Evolutionary conservation across 805 yeast genomes (phyloP), one percentile per base, ranked within the genome.

Genomic region (Scheffersomyces lignosus): DNA sequence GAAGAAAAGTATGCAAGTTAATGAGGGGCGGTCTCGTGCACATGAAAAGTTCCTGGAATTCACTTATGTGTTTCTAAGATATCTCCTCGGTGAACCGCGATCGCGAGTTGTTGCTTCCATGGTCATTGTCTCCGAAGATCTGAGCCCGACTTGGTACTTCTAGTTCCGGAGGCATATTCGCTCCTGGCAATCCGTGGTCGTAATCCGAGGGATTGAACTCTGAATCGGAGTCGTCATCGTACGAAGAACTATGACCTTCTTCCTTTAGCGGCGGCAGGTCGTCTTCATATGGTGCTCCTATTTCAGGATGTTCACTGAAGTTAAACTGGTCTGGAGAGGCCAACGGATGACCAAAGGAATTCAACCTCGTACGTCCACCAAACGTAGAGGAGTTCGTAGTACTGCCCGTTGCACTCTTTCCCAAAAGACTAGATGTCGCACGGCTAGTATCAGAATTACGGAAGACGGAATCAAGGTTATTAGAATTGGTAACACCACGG

Each of bases 401-500:
- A 22, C 43, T 38, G 15, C 34, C 40, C 27, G 29, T 28, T 4
- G 23, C 44, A 5, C 34, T 34, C 14, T 32, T 37, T 12, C 34
- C 18, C 5, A 36, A 17, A 23, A 29, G 24, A 27, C 32, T 38
- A 13, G 22, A 15, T 10, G 16, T 15, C 7, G 9, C 22, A 18
- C 34, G 27, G 23, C 33, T 38, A 18, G 42, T 44, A 15, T 39
- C 29, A 18, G 37, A 37, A 18, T 29, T 29, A n/a, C 42, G 17
- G 55, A 69, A 69, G 9, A 69, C 59, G 1, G 71, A 58, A 34
- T 67, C 73, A 23, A 69, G 55, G 44, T 69, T 69, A 43, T 67
- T 69, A 39, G 53, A 60, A 45, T 66, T 67, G 33, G 71, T 57
- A 15, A 69, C 71, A 5, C 75, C 75, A 32, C 75, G 60, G 48